Base-by-base conservation (phyloP, 2,329 filamentous ascomycete genomes). In the Cadophora sp. region DNA sequence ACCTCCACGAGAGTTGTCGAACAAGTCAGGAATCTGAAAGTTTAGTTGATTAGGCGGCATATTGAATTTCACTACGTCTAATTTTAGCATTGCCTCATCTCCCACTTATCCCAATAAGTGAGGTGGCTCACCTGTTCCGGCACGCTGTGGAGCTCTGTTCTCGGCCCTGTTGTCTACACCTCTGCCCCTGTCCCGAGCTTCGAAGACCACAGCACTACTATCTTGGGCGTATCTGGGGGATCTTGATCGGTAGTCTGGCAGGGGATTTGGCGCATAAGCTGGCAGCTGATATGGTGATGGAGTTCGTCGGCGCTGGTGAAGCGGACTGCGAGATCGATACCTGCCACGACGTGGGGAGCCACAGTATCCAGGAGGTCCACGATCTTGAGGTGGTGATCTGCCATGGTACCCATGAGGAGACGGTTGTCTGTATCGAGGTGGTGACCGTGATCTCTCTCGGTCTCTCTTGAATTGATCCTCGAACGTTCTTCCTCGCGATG, bases 131-230 rank as follows among this genome's bases (percentile, higher is more conserved):
- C 51, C 30, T 56, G 51, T 9, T 11, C 18, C 33, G 11, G 33
- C 30, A 20, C 51, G 51, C 11, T 27, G 48, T 13, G 51, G 18
- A 36, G 27, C 51, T 22, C 33, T 33, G n/a, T 56, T 56, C 51
- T 56, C 30, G 16, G 9, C 51, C 30, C 45, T 30, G 8, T 59
- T 65, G 22, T 59, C 51, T 39, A 8, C 22, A 18, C 27, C n/a
- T 9, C 30, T 36, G 36, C 11, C 11, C 11, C 36, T 39, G 3
- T 47, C n/a, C 50, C 55, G 22, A 14, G 62, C 53, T 18, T 68
- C 62, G 13, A 62, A 60, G 1, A 68, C 51, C 20, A 68, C 50
- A 3, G 66, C 68, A 45, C 64, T 69, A 24, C 66, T 70, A 14
- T 47, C 59, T 36, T 16, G 48, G 8, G 59, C 61, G 55, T 53